phyloP scores from a whole-genome alignment of 208 protist genomes.

The Naegleria lovaniensis region DNA sequence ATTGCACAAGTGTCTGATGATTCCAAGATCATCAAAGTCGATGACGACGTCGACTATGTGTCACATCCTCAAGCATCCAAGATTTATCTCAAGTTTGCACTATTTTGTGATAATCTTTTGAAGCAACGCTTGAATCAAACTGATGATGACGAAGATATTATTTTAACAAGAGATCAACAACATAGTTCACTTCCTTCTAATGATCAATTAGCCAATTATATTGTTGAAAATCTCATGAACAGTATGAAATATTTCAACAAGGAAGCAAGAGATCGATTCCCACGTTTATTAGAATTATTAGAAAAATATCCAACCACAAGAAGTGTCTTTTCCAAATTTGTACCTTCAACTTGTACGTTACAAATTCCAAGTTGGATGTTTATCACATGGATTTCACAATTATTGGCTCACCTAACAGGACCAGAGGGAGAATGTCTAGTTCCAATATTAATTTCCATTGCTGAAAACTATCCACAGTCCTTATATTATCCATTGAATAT shows the following conservation, averaged over 20 bases:
- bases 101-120: slow-evolving; percentile 52
- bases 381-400: slow-evolving; percentile 60
- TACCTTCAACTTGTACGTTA: not conserved
- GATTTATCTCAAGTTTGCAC: slow-evolving; percentile 46
- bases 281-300: slow-evolving; percentile 53
- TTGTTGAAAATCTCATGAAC: slow-evolving; percentile 40
- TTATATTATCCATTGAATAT: slow-evolving; percentile 68
- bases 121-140: slow-evolving; percentile 26
- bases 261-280: slow-evolving; percentile 44
- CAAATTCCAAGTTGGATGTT: slow-evolving; percentile 48
- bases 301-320: slow-evolving; percentile 18
- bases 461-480: slow-evolving; percentile 55
- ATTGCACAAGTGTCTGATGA: too few species aligned
- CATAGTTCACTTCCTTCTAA: not conserved
- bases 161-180: not conserved
- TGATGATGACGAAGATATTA: not conserved
- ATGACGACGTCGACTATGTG: not conserved
- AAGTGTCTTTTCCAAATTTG: not conserved
- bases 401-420: slow-evolving; percentile 48
- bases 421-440: slow-evolving; percentile 37
- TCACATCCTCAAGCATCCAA: slow-evolving; percentile 28
- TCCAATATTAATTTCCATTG: slow-evolving; percentile 51
- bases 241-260: slow-evolving; percentile 39
- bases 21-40: too few species aligned
- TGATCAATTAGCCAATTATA: not conserved